phyloP scores from a whole-genome alignment of 2,329 filamentous ascomycete genomes.

The Penicillium polonicum region DNA sequence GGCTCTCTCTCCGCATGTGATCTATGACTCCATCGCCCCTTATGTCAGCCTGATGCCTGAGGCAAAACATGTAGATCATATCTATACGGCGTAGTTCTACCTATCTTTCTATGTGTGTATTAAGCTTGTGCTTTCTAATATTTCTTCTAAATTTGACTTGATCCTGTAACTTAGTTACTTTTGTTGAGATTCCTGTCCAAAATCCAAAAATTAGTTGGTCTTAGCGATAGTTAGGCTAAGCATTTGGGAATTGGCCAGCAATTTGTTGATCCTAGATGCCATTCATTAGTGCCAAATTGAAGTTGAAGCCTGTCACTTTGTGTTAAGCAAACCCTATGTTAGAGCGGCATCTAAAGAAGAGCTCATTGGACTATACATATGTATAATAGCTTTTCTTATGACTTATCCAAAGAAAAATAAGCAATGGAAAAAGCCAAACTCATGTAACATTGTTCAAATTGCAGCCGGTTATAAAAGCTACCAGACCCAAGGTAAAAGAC shows the following conservation, averaged over 20 bases:
- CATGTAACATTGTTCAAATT: background rate
- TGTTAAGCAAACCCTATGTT: too few species aligned
- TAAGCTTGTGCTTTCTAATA: background rate
- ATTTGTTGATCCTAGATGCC: background rate
- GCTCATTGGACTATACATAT: background rate
- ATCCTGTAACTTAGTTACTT: background rate
- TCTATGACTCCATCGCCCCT: constrained; percentile 1
- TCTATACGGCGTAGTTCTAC: background rate
- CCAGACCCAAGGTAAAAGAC: background rate
- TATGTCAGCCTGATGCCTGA: constrained; percentile 1
- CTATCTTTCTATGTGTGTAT: background rate
- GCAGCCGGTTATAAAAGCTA: background rate
- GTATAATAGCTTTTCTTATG: background rate
- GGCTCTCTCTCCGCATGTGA: constrained; percentile 4
- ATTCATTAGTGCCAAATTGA: background rate
- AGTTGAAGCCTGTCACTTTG: background rate
- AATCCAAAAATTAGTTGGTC: background rate
- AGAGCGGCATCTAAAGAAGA: background rate
- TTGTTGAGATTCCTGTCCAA: too few species aligned
- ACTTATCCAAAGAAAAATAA: background rate
- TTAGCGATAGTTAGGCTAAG: background rate
- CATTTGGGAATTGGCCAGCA: background rate
- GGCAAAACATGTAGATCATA: background rate
- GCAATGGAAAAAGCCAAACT: background rate
- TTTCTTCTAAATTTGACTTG: background rate